Percentiles rank a stretch among this genome's conserved stretches.
These are phyloP conservation scores for Penicillium antarcticum DNA, from an alignment of 495 filamentous ascomycete genomes.

Conservation along the genomic window DNA sequence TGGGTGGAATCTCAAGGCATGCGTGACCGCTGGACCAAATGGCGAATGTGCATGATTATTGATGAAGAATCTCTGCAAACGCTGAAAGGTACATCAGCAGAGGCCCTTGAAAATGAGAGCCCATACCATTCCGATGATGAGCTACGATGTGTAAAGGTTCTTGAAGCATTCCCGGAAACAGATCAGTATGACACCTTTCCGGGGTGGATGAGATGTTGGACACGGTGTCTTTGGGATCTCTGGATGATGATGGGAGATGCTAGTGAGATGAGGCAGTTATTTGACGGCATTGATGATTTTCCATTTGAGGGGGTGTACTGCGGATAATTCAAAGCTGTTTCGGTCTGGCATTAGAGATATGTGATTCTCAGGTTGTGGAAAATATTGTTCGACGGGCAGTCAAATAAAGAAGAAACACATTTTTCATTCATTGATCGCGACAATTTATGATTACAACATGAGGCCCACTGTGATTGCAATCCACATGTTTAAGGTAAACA, in stretches of 20 bases:
- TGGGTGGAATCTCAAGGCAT: conserved; percentile 8
- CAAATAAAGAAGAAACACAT: too few species aligned
- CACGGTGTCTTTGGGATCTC: conserved; percentile 6
- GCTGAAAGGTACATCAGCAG: background rate
- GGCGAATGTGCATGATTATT: conserved; percentile 10
- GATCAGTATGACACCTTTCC: conserved; percentile 14
- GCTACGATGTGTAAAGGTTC: conserved; percentile 14
- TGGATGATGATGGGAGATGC: conserved; percentile 3
- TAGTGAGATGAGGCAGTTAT: background rate
- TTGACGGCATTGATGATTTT: background rate
- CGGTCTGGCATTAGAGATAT: background rate
- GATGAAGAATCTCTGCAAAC: conserved; percentile 8
- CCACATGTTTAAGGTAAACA: too few species aligned
- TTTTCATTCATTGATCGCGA: too few species aligned
- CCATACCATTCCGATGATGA: background rate
- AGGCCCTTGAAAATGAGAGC: background rate
- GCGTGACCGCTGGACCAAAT: background rate
- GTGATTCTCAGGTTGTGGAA: background rate
- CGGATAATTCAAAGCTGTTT: background rate
- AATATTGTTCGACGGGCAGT: too few species aligned
- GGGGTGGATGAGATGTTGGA: conserved; percentile 17
- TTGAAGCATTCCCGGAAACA: conserved; percentile 13
- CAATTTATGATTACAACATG: too few species aligned
- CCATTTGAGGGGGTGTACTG: conserved; percentile 1
- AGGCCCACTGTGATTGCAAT: too few species aligned